These are phyloP conservation scores for Leucosporidium yakuticum DNA, from an alignment of 768 basidiomycete genomes.

Conservation along the genomic window DNA sequence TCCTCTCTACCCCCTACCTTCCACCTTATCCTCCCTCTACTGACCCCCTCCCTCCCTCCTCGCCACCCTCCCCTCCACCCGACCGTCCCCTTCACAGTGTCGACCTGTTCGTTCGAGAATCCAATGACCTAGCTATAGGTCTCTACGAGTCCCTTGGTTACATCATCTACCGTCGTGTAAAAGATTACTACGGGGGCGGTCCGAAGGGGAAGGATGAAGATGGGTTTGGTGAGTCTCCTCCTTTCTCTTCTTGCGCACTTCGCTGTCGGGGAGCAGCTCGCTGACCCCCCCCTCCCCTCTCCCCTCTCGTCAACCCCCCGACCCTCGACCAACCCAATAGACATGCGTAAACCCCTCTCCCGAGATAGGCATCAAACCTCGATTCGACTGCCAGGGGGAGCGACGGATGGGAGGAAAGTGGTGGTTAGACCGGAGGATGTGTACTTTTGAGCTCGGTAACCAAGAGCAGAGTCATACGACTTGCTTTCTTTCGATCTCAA, in stretches of 20 bases:
- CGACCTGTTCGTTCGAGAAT: constrained; percentile 78
- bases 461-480: neutral
- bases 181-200: constrained; percentile 82
- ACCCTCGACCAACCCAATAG: constrained; percentile 37
- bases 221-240: constrained; percentile 66
- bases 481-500: too few species aligned
- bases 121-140: constrained; percentile 55
- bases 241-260: neutral
- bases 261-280: too few species aligned
- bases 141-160: constrained; percentile 94
- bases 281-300: neutral
- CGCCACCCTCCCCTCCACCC: too few species aligned
- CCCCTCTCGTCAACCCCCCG: neutral
- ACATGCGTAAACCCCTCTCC: constrained; percentile 50
- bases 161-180: constrained; percentile 81
- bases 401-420: constrained; percentile 17
- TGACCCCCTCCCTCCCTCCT: neutral
- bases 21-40: neutral
- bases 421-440: constrained; percentile 25
- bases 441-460: constrained; percentile 12
- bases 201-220: constrained; percentile 79
- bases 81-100: too few species aligned
- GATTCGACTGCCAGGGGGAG: constrained; percentile 14
- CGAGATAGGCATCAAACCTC: constrained; percentile 42
- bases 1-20: neutral